phyloP scores from a whole-genome alignment of 2,329 filamentous ascomycete genomes.

The Monilinia aucupariae region DNA sequence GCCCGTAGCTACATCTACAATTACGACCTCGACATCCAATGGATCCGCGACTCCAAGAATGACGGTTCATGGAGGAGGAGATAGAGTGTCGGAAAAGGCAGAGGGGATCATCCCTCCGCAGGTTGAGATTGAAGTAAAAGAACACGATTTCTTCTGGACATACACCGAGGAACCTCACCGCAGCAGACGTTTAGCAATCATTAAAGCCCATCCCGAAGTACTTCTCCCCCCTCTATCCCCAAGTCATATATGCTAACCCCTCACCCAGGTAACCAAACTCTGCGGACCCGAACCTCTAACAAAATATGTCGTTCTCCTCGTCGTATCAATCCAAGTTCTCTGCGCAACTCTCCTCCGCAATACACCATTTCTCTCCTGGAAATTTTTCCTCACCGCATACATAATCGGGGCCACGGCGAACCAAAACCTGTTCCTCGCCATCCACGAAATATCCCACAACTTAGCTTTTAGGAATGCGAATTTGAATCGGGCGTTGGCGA shows the following conservation, averaged over 20 bases:
- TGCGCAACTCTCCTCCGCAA: conserved; percentile 73
- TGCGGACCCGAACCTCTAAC: conserved; percentile 94
- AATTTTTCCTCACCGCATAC: conserved; percentile 83
- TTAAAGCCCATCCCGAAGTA: conserved; percentile 96
- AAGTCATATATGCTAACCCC: not conserved
- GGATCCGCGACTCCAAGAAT: conserved; percentile 2
- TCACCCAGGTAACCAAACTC: conserved; percentile 77
- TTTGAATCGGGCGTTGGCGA: conserved; percentile 79
- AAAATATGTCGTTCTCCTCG: conserved; percentile 81
- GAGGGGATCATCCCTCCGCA: conserved; percentile 17
- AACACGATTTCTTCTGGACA: conserved; percentile 81
- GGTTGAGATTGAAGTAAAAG: conserved; percentile 28
- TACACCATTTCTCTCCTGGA: conserved; percentile 74
- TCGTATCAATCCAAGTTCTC: conserved; percentile 75
- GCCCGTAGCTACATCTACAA: conserved; percentile 11
- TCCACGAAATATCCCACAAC: conserved; percentile 98
- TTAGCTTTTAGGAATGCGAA: conserved; percentile 78
- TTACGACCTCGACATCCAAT: conserved; percentile 10
- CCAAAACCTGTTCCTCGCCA: conserved; percentile 97
- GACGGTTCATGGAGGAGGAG: conserved; percentile 1
- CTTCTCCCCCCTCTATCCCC: conserved; percentile 17
- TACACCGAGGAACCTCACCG: conserved; percentile 98
- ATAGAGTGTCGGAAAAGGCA: not conserved
- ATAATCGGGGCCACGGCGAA: conserved; percentile 90
- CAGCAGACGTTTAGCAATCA: conserved; percentile 84